A percentile compares a stretch with the other conserved stretches of the same genome.
phyloP scores from a whole-genome alignment of 306 rosid genomes.

The Cotoneaster glaucophyllus region DNA sequence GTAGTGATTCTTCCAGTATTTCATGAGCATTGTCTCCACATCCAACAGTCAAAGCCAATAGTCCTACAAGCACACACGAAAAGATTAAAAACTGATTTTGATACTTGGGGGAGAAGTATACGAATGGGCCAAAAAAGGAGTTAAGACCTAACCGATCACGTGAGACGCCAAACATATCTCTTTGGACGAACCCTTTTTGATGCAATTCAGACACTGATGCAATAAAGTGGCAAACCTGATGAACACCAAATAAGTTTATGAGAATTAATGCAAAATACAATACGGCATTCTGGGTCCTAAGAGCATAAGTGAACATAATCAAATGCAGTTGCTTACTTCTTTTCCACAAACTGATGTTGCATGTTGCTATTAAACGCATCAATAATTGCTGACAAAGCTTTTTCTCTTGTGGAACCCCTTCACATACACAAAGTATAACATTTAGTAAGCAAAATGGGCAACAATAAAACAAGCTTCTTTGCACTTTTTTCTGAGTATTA shows the following conservation, averaged over 20 bases:
- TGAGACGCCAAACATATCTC: conserved; percentile 82
- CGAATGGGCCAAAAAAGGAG: conserved; percentile 9
- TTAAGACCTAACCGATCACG: conserved; percentile 54
- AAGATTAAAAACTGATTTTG: not conserved
- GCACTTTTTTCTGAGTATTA: not conserved
- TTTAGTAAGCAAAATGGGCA: not conserved
- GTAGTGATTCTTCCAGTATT: conserved; percentile 55
- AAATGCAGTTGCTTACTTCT: conserved; percentile 49
- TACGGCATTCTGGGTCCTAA: not conserved
- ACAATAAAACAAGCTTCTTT: not conserved
- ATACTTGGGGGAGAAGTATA: not conserved
- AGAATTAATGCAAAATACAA: not conserved
- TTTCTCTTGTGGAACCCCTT: conserved; percentile 88
- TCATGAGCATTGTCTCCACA: conserved; percentile 66
- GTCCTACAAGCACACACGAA: conserved; percentile 38
- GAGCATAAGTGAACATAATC: not conserved
- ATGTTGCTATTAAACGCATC: conserved; percentile 59
- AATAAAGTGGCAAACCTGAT: conserved; percentile 81
- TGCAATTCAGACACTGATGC: conserved; percentile 71
- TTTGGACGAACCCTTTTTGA: conserved; percentile 66
- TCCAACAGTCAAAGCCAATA: conserved; percentile 80
- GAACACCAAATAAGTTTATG: not conserved
- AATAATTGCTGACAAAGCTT: conserved; percentile 50
- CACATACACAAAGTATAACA: conserved; percentile 4
- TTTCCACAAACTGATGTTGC: conserved; percentile 76